Conservation (phyloP, 2,329 filamentous ascomycete genomes). For the Alternaria brassicae region DNA sequence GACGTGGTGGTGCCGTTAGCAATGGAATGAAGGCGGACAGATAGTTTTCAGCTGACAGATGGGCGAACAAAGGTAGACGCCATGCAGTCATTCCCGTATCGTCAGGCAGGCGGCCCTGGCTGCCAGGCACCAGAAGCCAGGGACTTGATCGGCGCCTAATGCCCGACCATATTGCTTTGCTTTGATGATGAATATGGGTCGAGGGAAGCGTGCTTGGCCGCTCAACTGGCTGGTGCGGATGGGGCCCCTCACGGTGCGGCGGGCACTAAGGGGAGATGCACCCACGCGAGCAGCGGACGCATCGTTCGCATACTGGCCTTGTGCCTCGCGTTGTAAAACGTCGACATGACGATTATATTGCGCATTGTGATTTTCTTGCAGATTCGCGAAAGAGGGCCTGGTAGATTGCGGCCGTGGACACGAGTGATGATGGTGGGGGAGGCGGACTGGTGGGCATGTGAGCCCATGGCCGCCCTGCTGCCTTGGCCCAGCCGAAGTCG, state of each 20-base stretch:
- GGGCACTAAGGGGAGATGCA: slow-evolving; percentile 29
- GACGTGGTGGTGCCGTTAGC: slow-evolving; percentile 2
- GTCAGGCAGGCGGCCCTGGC: slow-evolving; percentile 15
- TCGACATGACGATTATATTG: slow-evolving; percentile 6
- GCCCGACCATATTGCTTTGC: slow-evolving; percentile 30
- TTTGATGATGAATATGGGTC: slow-evolving; percentile 19
- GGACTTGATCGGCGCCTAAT: slow-evolving; percentile 37
- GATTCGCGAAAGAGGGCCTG: slow-evolving; percentile 9
- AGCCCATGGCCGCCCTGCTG: slow-evolving; percentile 29
- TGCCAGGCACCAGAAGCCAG: slow-evolving; percentile 30
- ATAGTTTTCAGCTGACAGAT: slow-evolving; percentile 13
- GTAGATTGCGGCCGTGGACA: background rate
- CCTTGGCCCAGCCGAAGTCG: slow-evolving; percentile 31
- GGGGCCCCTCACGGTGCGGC: slow-evolving; percentile 22
- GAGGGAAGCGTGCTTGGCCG: slow-evolving; percentile 26
- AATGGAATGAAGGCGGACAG: slow-evolving; percentile 1
- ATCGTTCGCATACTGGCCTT: slow-evolving; percentile 27
- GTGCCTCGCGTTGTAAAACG: slow-evolving; percentile 13
- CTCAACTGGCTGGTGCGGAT: slow-evolving; percentile 21
- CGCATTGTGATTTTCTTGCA: slow-evolving; percentile 12
- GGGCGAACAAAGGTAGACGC: slow-evolving; percentile 25
- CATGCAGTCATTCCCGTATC: slow-evolving; percentile 28
- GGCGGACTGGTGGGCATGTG: slow-evolving; percentile 22
- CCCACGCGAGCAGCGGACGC: slow-evolving; percentile 22
- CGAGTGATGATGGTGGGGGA: background rate